A percentile compares a stretch with the other conserved stretches of the same genome.
phyloP scores from a whole-genome alignment of 805 yeast species.

The Nakazawaea populi region DNA sequence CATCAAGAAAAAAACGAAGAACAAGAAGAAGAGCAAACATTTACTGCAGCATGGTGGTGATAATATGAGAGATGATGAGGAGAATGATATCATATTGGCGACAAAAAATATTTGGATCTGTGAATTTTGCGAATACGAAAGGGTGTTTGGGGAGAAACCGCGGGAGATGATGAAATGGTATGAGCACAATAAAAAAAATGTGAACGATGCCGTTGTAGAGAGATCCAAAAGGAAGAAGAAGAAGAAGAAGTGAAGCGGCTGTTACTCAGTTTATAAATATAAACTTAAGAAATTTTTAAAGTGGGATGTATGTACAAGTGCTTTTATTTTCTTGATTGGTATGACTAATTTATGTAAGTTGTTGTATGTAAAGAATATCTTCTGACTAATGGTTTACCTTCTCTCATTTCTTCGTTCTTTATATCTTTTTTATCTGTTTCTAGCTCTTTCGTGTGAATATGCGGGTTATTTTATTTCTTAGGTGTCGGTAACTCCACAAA shows the following conservation, averaged over 20 bases:
- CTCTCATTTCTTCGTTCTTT: background rate
- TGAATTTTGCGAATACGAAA: conserved; percentile 44
- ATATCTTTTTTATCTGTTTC: background rate
- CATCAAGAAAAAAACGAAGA: conserved; percentile 11
- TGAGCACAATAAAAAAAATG: conserved; percentile 22
- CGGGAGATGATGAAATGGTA: conserved; percentile 39
- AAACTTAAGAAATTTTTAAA: too few relatives aligned
- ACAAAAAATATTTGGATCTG: conserved; percentile 25
- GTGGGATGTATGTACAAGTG: too few relatives aligned
- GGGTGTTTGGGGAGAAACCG: conserved; percentile 40
- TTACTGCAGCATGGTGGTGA: background rate
- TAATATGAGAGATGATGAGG: background rate
- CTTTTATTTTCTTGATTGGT: background rate
- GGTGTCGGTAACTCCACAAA: background rate
- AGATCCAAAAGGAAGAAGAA: conserved; percentile 10
- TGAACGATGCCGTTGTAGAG: conserved; percentile 21
- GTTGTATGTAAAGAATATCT: too few relatives aligned
- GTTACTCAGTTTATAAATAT: too few relatives aligned
- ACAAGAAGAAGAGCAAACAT: conserved; percentile 14
- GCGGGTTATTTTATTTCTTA: background rate
- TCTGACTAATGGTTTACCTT: background rate
- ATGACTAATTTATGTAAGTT: background rate
- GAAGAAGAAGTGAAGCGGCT: conserved; percentile 22
- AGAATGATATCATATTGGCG: conserved; percentile 10
- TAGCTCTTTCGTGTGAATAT: background rate